Base-by-base conservation (phyloP, 2,329 filamentous ascomycete genomes). In the Colletotrichum simmondsii region DNA sequence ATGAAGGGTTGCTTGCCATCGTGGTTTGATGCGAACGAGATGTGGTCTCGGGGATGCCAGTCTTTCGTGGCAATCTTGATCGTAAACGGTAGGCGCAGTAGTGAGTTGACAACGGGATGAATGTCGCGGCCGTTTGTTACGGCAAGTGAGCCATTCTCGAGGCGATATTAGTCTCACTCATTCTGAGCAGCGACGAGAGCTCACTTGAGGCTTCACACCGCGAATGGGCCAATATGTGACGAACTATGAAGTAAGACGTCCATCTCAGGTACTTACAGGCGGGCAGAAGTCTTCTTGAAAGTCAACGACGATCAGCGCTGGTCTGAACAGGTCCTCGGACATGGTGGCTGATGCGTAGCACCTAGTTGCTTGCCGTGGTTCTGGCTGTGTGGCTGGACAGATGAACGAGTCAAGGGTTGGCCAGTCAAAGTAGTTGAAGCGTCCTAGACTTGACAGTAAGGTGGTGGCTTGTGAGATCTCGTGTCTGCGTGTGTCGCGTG, bases 201-300 rank as follows among this genome's bases (percentile, higher is more conserved):
- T 70, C 14, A 16, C 57, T 14, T 42, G n/a, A 52, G 24, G 8
- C 37, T 12, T 59, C 42, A 37, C 19, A 4, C 19, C 46, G 26
- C 42, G 42, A 42, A 59, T 8, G 49, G 26, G 46, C 49, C 35
- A 22, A 32, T 16, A 71, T 77, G 75, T 16, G 56, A 65, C 35
- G 30, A 58, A 37, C 12, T 6, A 24, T n/a, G 42, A 71, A 73
- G 35, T 74, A 75, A 11, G n/a, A 19, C 3, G 28, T 22, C 19
- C 26, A 32, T 59, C 46, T 5, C 10, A 35, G 32, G 10, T 52
- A 85, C 92, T 85, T 84, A 97, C 95, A 14, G 95, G 95, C 72
- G 94, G 94, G 82, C 95, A 97, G 82, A 98, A 98, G 85, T 98
- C 96, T 82, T 98, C 93, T 83, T 98, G 97, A 79, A 97, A 88